phyloP scores from a whole-genome alignment of 352 stramenopile species.

The Globisporangium irregulare region DNA sequence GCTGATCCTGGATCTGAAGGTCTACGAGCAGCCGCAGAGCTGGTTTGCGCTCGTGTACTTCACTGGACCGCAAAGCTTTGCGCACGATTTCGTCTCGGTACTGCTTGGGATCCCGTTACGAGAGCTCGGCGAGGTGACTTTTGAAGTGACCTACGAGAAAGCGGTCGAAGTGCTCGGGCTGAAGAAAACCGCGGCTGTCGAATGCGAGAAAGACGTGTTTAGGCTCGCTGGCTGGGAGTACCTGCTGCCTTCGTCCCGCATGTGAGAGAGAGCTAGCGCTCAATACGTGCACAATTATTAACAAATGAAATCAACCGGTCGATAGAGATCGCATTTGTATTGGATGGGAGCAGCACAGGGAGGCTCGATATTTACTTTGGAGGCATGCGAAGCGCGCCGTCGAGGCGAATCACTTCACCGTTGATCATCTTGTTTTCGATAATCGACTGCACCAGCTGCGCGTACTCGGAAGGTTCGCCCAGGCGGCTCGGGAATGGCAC shows the following conservation, averaged over 20 bases:
- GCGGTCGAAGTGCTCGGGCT: constrained; percentile 28
- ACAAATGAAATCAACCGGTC: neutral
- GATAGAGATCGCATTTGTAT: neutral
- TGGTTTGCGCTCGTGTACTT: constrained; percentile 79
- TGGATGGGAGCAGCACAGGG: neutral
- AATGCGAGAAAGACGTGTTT: constrained; percentile 66
- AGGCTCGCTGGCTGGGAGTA: constrained; percentile 45
- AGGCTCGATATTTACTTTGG: constrained; percentile 59
- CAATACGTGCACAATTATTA: neutral
- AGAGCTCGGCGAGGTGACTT: constrained; percentile 48
- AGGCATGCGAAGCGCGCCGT: constrained; percentile 96
- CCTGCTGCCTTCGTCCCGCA: constrained; percentile 27
- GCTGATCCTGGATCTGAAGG: constrained; percentile 72
- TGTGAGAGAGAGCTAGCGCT: constrained; percentile 4
- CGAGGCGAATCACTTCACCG: constrained; percentile 96
- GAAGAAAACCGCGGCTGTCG: constrained; percentile 32
- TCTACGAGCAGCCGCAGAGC: constrained; percentile 48
- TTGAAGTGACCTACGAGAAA: constrained; percentile 49
- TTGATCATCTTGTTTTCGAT: constrained; percentile 99
- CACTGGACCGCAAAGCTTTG: constrained; percentile 63
- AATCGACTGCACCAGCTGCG: constrained; percentile 93
- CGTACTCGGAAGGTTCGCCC: constrained; percentile 94
- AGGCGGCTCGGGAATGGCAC: constrained; percentile 96
- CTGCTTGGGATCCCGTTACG: constrained; percentile 41
- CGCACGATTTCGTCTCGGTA: constrained; percentile 35